Percentiles rank a stretch among this genome's conserved stretches.
phyloP scores from a whole-genome alignment of 495 filamentous ascomycete species.

The Aeminium ludgeri region DNA sequence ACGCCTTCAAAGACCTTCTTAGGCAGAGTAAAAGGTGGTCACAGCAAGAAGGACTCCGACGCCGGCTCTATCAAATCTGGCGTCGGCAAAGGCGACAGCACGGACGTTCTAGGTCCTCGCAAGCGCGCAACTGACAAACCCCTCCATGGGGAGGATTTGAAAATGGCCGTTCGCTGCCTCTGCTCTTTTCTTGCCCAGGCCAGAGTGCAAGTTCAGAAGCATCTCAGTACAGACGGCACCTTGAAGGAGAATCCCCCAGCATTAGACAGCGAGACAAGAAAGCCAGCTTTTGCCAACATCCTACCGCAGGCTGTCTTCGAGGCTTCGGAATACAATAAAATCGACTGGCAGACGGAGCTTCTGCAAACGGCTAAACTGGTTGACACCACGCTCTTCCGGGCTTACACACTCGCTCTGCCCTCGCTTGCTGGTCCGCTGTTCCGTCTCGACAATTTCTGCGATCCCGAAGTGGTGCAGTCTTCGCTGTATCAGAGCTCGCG shows the following conservation, averaged over 20 bases:
- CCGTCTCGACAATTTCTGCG: conserved; percentile 92
- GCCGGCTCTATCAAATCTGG: conserved; percentile 49
- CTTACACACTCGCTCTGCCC: conserved; percentile 79
- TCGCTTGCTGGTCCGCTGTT: conserved; percentile 77
- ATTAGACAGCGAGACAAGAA: conserved; percentile 30
- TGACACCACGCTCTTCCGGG: conserved; percentile 84
- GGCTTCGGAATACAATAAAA: conserved; percentile 27
- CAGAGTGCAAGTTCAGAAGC: conserved; percentile 61
- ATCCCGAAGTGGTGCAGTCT: conserved; percentile 88
- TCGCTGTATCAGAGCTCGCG: conserved; percentile 73
- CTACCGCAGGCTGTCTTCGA: conserved; percentile 18
- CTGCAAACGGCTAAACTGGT: conserved; percentile 62
- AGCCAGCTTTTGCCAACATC: conserved; percentile 24
- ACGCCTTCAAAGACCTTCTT: conserved; percentile 21
- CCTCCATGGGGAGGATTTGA: conserved; percentile 66
- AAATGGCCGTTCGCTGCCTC: conserved; percentile 60
- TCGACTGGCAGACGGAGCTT: conserved; percentile 52
- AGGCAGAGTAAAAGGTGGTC: conserved; percentile 29
- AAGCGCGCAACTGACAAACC: conserved; percentile 26
- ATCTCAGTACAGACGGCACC: conserved; percentile 58
- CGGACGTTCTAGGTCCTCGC: conserved; percentile 27
- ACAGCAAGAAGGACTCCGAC: conserved; percentile 40
- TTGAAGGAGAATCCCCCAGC: conserved; percentile 42
- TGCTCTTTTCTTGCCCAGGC: conserved; percentile 74
- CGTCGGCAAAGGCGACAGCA: conserved; percentile 32